Evolutionary conservation across 2,329 filamentous ascomycete genomes (phyloP).

Genomic region (Colletotrichum tofieldiae): DNA sequence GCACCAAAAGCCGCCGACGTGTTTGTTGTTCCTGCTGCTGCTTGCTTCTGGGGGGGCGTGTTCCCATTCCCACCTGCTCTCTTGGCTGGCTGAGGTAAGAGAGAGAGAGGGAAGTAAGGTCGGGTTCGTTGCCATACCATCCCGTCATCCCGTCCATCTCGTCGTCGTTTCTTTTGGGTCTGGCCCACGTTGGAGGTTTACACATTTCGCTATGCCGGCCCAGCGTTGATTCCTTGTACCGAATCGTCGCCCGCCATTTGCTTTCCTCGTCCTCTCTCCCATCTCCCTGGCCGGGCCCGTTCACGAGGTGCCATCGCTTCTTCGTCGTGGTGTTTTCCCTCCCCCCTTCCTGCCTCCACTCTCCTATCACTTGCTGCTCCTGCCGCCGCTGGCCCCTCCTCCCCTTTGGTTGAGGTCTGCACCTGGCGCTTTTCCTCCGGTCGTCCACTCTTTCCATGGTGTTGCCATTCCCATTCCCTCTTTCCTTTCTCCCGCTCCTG

Average conservation of each 20-base stretch:
- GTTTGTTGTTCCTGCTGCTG: constrained; percentile 2
- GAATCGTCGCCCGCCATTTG: not conserved
- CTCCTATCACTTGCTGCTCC: constrained; percentile 19
- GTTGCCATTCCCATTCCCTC: constrained; percentile 45
- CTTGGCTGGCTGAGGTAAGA: not conserved
- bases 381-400: constrained; percentile 11
- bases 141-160: constrained; percentile 21
- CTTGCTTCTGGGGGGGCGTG: constrained; percentile 20
- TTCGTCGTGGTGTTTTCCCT: constrained; percentile 41
- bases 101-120: not conserved
- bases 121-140: constrained; percentile 19
- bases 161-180: constrained; percentile 37
- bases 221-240: constrained; percentile 6
- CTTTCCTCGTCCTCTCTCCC: constrained; percentile 5
- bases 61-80: constrained; percentile 33
- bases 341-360: constrained; percentile 37
- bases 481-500: constrained; percentile 22
- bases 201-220: constrained; percentile 21
- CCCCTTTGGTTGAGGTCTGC: constrained; percentile 40
- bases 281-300: constrained; percentile 30
- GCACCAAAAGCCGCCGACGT: constrained; percentile 9
- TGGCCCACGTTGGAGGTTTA: constrained; percentile 38
- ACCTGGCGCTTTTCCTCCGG: constrained; percentile 38
- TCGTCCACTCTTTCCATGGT: constrained; percentile 42
- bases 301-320: constrained; percentile 37